These are phyloP conservation scores for Takakia lepidozioides DNA, from an alignment of 225 moss, liverwort and hornwort species.

Conservation along the genomic window DNA sequence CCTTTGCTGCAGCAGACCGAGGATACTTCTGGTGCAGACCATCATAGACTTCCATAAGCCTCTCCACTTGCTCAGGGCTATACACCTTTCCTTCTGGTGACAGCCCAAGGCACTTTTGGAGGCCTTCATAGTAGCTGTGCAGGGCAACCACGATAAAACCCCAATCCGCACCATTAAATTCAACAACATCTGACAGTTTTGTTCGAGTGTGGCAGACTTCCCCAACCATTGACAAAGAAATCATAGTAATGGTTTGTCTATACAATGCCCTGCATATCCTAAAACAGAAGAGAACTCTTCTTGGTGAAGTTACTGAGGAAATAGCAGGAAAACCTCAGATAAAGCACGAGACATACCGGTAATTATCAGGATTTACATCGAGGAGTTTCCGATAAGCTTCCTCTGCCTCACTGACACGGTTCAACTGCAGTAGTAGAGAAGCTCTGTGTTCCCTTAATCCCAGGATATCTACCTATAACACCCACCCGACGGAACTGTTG, in stretches of 20 bases:
- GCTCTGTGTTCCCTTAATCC: conserved; percentile 85
- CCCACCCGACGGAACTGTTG: no score
- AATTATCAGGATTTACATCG: conserved; percentile 93
- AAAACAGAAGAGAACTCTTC: no score
- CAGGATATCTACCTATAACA: conserved; percentile 64
- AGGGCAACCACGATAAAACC: not conserved
- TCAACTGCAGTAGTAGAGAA: conserved; percentile 48
- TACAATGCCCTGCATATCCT: no score
- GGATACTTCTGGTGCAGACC: conserved; percentile 65
- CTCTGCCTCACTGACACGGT: conserved; percentile 65
- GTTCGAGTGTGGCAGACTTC: no score
- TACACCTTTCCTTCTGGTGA: conserved; percentile 28
- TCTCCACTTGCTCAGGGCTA: conserved; percentile 50
- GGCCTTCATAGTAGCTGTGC: conserved; percentile 80
- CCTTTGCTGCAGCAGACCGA: conserved; percentile 90
- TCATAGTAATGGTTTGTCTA: no score
- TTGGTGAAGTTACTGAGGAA: no score
- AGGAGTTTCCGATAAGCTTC: conserved; percentile 77
- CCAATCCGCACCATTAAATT: no score
- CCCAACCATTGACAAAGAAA: no score
- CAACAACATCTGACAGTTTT: no score
- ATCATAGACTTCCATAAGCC: conserved; percentile 57
- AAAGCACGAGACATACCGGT: conserved; percentile 21
- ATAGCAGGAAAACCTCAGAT: conserved; percentile 1
- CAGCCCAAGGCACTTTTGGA: conserved; percentile 88